Base-by-base conservation (phyloP, 164 flowering plant species). In the Umbellularia californica region DNA sequence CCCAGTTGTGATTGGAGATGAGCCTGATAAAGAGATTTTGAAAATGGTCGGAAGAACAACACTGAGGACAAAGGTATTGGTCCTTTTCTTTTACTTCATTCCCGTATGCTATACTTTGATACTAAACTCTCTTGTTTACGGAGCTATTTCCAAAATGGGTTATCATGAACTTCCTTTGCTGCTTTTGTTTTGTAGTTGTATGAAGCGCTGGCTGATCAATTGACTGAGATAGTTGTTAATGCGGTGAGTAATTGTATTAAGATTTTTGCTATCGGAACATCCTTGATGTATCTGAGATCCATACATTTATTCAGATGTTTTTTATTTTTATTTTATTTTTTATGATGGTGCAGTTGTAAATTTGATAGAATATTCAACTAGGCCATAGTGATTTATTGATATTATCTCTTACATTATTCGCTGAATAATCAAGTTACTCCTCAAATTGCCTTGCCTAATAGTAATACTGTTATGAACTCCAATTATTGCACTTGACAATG, bases 21-120 rank as follows among this genome's bases (percentile, higher is more conserved):
- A 92, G 35, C 97, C 98, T 73, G 99, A 96, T 79, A 92, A 81
- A 82, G 98, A 96, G 82, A 87, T 94, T 69, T 83, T 94, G 58
- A 90, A 90, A 83, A 94, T 96, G 99, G 98, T 96, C n/a, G 97
- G 98, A 27, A 92, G 99, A 84, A 96, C 99, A 70, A 88, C 99
- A 20, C 77, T 96, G 19, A 87, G 99, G 81, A 96, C 99, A 5
- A 96, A 96, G 97, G 99, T 92, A 72, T 3, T 30, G 4, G n/a
- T 67, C 20, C 19, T 15, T 67, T 28, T 67, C 58, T 17, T 60
- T 60, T 17, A 11, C 65, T 55, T 55, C 60, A 55, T 55, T 41
- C 60, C 60, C 19, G 5, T 17, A 20, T 55, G 20, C 47, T 41
- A 7, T 41, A 5, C 47, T 55, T 25, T 51, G 27, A 22, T 73